These are phyloP conservation scores for Rhizopus arrhizus DNA, from an alignment of 371 early-diverging fungal species.

Conservation along the genomic window DNA sequence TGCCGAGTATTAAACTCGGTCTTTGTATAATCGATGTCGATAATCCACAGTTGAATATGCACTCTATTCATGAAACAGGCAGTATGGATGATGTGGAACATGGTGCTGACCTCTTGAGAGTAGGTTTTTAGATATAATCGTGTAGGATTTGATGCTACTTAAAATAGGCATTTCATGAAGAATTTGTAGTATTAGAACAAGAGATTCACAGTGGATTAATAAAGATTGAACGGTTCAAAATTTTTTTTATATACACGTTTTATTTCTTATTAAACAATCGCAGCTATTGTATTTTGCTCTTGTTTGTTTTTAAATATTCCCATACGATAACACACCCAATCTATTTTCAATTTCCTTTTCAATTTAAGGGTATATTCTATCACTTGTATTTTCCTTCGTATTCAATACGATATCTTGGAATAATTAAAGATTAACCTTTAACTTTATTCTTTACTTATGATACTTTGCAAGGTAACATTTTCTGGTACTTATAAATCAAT, in stretches of 20 bases:
- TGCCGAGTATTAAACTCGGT: slow-evolving; percentile 92
- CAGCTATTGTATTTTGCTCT: background rate
- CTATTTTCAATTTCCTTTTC: slow-evolving; percentile 53
- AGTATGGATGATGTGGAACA: slow-evolving; percentile 87
- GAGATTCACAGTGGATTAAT: slow-evolving; percentile 58
- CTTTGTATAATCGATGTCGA: slow-evolving; percentile 95
- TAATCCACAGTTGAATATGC: slow-evolving; percentile 95
- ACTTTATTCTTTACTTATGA: slow-evolving; percentile 61
- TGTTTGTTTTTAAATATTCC: background rate
- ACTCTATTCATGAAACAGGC: slow-evolving; percentile 93
- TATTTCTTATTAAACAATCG: background rate
- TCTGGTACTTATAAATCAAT: slow-evolving; percentile 91
- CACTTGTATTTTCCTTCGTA: slow-evolving; percentile 78
- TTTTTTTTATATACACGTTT: background rate
- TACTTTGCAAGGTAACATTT: slow-evolving; percentile 84
- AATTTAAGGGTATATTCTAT: slow-evolving; percentile 89
- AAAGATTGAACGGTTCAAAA: background rate
- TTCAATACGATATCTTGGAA: slow-evolving; percentile 62
- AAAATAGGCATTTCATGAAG: slow-evolving; percentile 61
- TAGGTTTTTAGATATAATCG: slow-evolving; percentile 20
- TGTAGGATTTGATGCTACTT: background rate
- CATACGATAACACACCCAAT: slow-evolving; percentile 32
- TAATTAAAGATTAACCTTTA: background rate
- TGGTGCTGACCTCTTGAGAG: slow-evolving; percentile 81
- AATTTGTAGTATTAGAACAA: slow-evolving; percentile 59